Base-by-base conservation (phyloP, 495 filamentous ascomycete genomes). In the Penicillium nucicola region DNA sequence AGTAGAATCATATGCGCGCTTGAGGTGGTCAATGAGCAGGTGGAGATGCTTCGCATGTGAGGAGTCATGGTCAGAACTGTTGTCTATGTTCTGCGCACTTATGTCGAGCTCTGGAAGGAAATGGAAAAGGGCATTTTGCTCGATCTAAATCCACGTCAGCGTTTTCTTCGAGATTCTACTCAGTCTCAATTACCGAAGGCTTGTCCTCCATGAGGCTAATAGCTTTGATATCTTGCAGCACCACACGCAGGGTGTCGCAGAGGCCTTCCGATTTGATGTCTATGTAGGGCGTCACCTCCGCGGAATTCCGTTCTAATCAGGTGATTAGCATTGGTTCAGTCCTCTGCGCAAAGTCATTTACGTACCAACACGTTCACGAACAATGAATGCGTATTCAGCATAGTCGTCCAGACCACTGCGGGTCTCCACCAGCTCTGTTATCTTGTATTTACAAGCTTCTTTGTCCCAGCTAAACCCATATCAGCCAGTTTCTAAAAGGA, bases 1-100 rank as follows among this genome's bases (percentile, higher is more conserved):
- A 44, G 61, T 69, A 10, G 62, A 48, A 28, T 55, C 38, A 54
- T 72, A 77, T 51, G 61, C 55, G 10, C 55, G 43, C 48, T 69
- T 57, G 34, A 78, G 56, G 51, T 70, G 67, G 17, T 76, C 55
- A 22, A 73, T 61, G 14, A 77, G 63, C 36, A 76, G 48, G 32
- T 57, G 59, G 52, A 77, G 59, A 34, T 77, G 70, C 20, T 57
- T 22, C 18, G 34, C 23, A 49, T 41, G 37, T 50, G 22, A 19
- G 17, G 39, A 48, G 14, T 52, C n/a, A 39, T 33, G 11, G 17
- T 57, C 44, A 6, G 44, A 34, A 43, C 18, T 39, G 37, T 22
- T 56, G 15, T 55, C 36, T 14, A 50, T 52, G 20, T 38, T 34
- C 8, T 55, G 30, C 17, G 44, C 41, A 36, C 18, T 46, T 34